Conservation (phyloP, 176 grass and related monocot species). For the Neostapfia colusana region DNA sequence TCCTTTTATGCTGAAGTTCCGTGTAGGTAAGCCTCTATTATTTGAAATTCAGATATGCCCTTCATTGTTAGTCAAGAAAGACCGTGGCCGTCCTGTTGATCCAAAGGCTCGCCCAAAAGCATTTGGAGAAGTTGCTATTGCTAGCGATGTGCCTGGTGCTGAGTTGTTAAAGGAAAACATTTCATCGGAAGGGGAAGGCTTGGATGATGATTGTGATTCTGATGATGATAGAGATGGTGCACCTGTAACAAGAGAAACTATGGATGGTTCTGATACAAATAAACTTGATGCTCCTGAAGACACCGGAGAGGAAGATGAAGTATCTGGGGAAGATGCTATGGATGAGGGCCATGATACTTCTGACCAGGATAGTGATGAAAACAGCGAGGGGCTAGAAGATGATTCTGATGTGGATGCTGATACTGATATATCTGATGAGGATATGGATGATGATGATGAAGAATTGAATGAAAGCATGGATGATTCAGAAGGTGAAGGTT, state of each 20-base stretch:
- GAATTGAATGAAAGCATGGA: constrained; percentile 17
- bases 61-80: constrained; percentile 94
- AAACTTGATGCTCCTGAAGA: constrained; percentile 34
- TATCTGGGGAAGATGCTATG: constrained; percentile 45
- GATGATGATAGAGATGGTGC: constrained; percentile 39
- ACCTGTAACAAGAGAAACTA: neutral
- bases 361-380: constrained; percentile 29
- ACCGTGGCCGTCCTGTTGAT: constrained; percentile 77
- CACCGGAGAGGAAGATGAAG: constrained; percentile 28
- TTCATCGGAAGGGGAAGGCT: constrained; percentile 41
- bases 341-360: constrained; percentile 31
- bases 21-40: constrained; percentile 34
- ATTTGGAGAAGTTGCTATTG: constrained; percentile 72
- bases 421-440: constrained; percentile 48
- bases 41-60: constrained; percentile 80
- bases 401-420: constrained; percentile 38
- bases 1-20: constrained; percentile 25
- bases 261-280: constrained; percentile 31
- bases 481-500: constrained; percentile 34
- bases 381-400: constrained; percentile 45
- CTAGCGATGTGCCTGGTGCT: constrained; percentile 63
- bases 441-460: constrained; percentile 33
- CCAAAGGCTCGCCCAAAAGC: constrained; percentile 87
- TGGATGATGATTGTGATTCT: constrained; percentile 48
- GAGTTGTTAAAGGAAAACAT: constrained; percentile 67